Evolutionary conservation across 257 asterid species (phyloP), one percentile per base, ranked within the genome.

Genomic region (Buddleja alternifolia): DNA sequence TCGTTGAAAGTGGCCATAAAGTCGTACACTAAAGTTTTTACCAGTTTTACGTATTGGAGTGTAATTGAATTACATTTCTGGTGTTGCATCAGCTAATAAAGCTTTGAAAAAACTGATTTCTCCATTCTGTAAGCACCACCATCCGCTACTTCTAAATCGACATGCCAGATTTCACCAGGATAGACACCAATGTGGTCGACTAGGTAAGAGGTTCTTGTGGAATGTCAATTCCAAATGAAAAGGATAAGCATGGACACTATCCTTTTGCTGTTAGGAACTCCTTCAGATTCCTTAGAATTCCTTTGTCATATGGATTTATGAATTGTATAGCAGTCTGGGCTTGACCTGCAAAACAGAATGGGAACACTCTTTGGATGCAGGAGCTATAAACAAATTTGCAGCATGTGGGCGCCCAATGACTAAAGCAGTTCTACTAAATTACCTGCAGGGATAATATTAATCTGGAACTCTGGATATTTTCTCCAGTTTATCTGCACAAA

Each of bases 401-500:
- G 37, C 21, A 15, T 39, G 14, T 15, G 4, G 5, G 10, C 58
- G 14, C 9, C 60, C 56, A 14, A 41, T 15, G 60, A 41, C 56
- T 60, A 55, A 21, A 65, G 46, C 70, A 59, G 39, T 50, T 67
- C 58, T n/a, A 41, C 54, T 55, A 50, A 34, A 51, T 71, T 72
- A 79, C 81, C 85, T 0, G 78, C 59, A 12, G 77, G 67, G 5
- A 24, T 42, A 58, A 63, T 40, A 17, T 64, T 12, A 44, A 56
- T 45, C 56, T 74, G 82, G 73, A 81, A 79, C 71, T 84, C 89
- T 3, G 89, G 85, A 79, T 84, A 81, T 19, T 57, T 62, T 75
- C 45, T 75, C 87, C 86, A 81, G 79, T 81, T 84, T 68, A 84
- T 74, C 89, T 84, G 81, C 78, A 78, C n/a, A 74, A 29, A 56